phyloP scores from a whole-genome alignment of 2,329 filamentous ascomycete species.

The Colletotrichum karsti region DNA sequence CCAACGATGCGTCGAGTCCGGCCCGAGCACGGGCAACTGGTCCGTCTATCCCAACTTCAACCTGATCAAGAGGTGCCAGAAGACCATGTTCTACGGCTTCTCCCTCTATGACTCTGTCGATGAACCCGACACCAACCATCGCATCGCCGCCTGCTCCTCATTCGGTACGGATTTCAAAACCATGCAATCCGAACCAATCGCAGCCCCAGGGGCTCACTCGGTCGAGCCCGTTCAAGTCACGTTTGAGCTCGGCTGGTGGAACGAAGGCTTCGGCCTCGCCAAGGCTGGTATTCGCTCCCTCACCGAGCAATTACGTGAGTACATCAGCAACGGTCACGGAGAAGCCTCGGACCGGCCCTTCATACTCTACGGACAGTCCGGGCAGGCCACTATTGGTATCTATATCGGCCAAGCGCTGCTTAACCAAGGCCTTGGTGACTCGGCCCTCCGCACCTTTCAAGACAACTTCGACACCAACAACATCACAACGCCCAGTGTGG shows the following conservation, averaged over 20 bases:
- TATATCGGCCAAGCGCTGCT: constrained; percentile 44
- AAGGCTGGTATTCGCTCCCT: constrained; percentile 33
- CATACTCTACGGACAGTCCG: constrained; percentile 40
- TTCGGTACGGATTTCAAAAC: constrained; percentile 30
- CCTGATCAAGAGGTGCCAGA: constrained; percentile 35
- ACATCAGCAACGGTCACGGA: constrained; percentile 35
- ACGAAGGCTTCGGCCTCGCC: constrained; percentile 31
- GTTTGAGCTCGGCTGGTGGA: constrained; percentile 39
- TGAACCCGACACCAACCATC: constrained; percentile 35
- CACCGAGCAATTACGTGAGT: constrained; percentile 38
- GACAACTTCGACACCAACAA: constrained; percentile 33
- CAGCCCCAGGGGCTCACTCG: constrained; percentile 3
- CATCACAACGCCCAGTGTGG: constrained; percentile 37
- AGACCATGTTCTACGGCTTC: constrained; percentile 44
- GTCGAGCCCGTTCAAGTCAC: constrained; percentile 30
- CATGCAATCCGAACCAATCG: constrained; percentile 19
- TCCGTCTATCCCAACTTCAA: constrained; percentile 36
- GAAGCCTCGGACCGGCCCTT: constrained; percentile 30
- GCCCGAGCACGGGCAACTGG: constrained; percentile 35
- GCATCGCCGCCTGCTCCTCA: constrained; percentile 39
- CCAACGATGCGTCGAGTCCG: constrained; percentile 32
- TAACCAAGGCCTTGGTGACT: constrained; percentile 34
- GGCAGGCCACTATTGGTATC: constrained; percentile 39
- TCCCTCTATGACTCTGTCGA: constrained; percentile 44
- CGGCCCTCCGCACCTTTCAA: constrained; percentile 39